Evolutionary conservation across 2,329 filamentous ascomycete species (phyloP), one percentile per base, ranked within the genome.

Genomic region (Fusarium udum): DNA sequence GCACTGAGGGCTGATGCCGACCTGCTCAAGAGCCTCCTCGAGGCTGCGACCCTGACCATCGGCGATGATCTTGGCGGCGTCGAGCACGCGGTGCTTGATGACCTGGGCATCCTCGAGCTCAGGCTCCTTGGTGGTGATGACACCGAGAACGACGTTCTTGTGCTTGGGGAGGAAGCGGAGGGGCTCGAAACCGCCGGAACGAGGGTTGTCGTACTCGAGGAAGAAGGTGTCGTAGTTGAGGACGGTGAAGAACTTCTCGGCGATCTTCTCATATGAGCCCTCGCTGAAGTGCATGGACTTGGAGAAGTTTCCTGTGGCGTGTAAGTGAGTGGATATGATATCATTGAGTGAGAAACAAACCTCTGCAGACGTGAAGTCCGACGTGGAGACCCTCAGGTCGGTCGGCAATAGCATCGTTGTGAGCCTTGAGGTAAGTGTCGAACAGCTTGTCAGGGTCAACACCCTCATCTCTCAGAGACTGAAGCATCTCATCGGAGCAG

Each of bases 1-100:
- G 78, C 90, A 92, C 83, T 93, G 91, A 7, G 91, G 91, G 78
- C 89, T 92, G 34, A 93, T 89, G 49, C 90, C 90, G 32, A 94
- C 84, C 72, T 89, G 87, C 78, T 89, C 84, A 60, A 94, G 82
- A 3, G 90, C 91, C 77, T 93, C 86, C 75, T 92, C 87, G n/a
- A 87, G 84, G 12, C 84, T 87, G 78, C 91, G 85, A 5, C 87
- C 88, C 51, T 88, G 89, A 0, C 92, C 92, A 74, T 90, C 83
- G 0, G 91, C 91, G 60, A 94, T 89, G 79, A 90, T 89, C 70
- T 90, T 87, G 7, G 92, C 92, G 2, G 89, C 90, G 69, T 87
- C 83, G 60, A 83, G 82, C 8, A 91, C 87, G 32, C 86, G 84
- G 65, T 82, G 80, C 82, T 87, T 87, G 82, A 90, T 85, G 77